Evolutionary conservation across 2,329 filamentous ascomycete species (phyloP).

Genomic region (Scedosporium dehoogii): DNA sequence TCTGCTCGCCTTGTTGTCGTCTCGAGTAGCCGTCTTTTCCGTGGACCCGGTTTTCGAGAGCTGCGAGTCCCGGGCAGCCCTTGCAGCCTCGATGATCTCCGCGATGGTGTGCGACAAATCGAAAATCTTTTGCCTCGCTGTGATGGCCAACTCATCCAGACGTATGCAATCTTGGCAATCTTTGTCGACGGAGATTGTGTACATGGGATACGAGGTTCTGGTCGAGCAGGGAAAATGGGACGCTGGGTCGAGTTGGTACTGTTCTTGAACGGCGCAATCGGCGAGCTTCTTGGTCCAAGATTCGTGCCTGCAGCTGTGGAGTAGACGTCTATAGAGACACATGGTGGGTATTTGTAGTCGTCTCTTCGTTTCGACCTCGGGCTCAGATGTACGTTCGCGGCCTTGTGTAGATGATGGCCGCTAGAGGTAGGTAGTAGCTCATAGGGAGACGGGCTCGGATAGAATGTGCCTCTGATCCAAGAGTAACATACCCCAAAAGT

Average conservation of each 20-base stretch:
- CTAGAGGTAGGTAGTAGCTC: too few species aligned
- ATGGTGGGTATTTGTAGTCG: constrained; percentile 7
- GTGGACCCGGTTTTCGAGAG: too few species aligned
- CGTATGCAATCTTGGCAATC: background rate
- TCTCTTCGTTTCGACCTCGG: background rate
- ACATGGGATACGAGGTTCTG: background rate
- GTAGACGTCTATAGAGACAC: constrained; percentile 13
- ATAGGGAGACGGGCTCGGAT: too few species aligned
- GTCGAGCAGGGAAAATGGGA: background rate
- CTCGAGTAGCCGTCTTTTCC: too few species aligned
- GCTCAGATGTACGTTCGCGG: too few species aligned
- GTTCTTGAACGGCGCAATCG: background rate
- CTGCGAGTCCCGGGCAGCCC: background rate
- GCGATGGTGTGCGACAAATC: background rate
- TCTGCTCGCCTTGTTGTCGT: too few species aligned
- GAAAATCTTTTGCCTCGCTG: background rate
- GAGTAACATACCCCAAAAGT: too few species aligned
- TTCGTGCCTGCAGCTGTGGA: constrained; percentile 13
- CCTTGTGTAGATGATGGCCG: background rate
- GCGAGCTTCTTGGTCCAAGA: background rate
- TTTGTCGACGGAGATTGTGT: background rate
- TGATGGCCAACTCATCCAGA: background rate
- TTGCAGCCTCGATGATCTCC: background rate
- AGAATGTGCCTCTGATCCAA: too few species aligned
- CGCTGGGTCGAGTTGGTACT: background rate